Percentiles rank a stretch among this genome's conserved stretches.
Conservation (phyloP, 2,329 filamentous ascomycete species). For the Sclerotinia sclerotiorum region DNA sequence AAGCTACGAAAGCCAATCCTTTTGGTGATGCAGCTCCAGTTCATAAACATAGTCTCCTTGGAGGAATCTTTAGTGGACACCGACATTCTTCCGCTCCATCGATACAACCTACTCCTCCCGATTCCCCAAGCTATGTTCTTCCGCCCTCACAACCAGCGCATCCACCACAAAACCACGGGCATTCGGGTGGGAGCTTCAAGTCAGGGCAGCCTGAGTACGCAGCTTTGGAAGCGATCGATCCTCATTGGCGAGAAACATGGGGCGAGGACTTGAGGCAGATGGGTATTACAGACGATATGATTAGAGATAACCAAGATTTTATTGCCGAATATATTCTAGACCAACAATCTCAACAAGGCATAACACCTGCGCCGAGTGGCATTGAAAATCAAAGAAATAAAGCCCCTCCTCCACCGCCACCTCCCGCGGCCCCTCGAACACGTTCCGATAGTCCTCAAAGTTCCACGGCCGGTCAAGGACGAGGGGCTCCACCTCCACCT, state of each 20-base stretch:
- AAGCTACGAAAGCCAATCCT: constrained; percentile 75
- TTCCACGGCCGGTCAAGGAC: constrained; percentile 37
- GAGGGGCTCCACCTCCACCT: constrained; percentile 51
- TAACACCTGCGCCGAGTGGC: constrained; percentile 45
- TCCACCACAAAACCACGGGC: constrained; percentile 38
- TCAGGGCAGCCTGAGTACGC: constrained; percentile 58
- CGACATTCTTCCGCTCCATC: constrained; percentile 56
- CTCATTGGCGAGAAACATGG: constrained; percentile 64
- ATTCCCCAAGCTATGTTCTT: constrained; percentile 51
- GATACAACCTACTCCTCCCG: constrained; percentile 50
- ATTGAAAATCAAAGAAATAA: constrained; percentile 47
- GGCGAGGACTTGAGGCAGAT: constrained; percentile 62
- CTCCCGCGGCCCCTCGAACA: constrained; percentile 45
- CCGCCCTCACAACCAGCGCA: constrained; percentile 32
- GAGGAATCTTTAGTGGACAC: constrained; percentile 59
- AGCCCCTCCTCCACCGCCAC: constrained; percentile 62
- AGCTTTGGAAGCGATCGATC: constrained; percentile 63
- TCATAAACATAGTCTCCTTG: constrained; percentile 51
- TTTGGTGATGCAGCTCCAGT: constrained; percentile 57
- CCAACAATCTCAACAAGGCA: constrained; percentile 50
- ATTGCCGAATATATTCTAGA: constrained; percentile 64
- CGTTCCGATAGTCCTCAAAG: constrained; percentile 39
- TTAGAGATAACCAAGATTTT: constrained; percentile 67
- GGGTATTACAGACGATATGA: constrained; percentile 65
- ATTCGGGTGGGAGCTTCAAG: constrained; percentile 50